phyloP scores from a whole-genome alignment of 345 rosid genomes.

The Lepidium africanum region DNA sequence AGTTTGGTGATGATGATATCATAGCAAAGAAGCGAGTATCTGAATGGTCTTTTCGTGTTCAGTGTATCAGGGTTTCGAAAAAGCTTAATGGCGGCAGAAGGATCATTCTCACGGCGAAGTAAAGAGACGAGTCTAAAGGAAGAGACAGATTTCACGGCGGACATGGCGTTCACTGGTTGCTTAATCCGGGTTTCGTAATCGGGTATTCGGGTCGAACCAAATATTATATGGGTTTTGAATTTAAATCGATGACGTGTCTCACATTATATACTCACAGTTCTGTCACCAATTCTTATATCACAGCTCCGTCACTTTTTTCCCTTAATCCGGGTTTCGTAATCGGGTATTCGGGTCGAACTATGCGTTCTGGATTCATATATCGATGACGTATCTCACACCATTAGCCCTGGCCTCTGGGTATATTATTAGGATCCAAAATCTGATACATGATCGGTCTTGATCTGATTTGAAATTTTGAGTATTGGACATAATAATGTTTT shows the following conservation, averaged over 20 bases:
- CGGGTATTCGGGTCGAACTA: too few species aligned
- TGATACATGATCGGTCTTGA: too few species aligned
- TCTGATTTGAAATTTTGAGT: too few species aligned
- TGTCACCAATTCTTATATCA: neutral
- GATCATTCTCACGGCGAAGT: conserved; percentile 64
- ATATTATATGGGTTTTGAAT: too few species aligned
- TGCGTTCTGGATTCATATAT: too few species aligned
- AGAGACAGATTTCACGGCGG: conserved; percentile 34
- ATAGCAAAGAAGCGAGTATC: conserved; percentile 54
- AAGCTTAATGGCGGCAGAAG: conserved; percentile 50
- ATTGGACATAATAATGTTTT: too few species aligned
- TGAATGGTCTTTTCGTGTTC: conserved; percentile 26
- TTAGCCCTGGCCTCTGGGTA: too few species aligned
- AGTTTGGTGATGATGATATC: conserved; percentile 79
- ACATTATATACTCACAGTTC: neutral
- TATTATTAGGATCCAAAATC: too few species aligned
- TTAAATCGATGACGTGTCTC: neutral
- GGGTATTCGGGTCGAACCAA: too few species aligned
- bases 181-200: too few species aligned
- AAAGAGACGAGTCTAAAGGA: conserved; percentile 60
- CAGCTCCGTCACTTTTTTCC: conserved; percentile 17
- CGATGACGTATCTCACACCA: too few species aligned
- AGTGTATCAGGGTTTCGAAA: conserved; percentile 43
- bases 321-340: too few species aligned
- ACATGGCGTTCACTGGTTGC: neutral